Conservation (phyloP, 2,329 filamentous ascomycete species). For the Verruconis gallopava region DNA sequence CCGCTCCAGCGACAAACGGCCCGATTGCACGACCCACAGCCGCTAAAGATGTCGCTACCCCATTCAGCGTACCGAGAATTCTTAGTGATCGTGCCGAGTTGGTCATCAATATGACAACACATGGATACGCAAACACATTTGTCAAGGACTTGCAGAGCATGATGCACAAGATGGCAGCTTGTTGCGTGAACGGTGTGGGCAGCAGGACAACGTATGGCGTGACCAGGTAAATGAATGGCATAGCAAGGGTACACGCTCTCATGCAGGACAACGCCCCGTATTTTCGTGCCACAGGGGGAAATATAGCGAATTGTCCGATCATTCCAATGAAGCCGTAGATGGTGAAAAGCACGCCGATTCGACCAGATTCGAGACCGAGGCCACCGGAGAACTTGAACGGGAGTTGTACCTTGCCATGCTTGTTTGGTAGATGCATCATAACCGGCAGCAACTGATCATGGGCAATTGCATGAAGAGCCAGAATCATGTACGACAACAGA, state of each 20-base stretch:
- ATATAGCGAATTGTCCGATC: conserved; percentile 76
- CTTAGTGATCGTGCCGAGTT: conserved; percentile 5
- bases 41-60: conserved; percentile 7
- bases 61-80: conserved; percentile 10
- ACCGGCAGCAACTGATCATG: conserved; percentile 56
- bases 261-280: conserved; percentile 67
- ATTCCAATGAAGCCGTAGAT: conserved; percentile 69
- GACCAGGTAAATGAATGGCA: conserved; percentile 64
- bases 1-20: conserved; percentile 3
- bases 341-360: conserved; percentile 78
- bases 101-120: conserved; percentile 8
- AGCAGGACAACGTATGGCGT: conserved; percentile 67
- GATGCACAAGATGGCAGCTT: conserved; percentile 43
- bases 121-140: conserved; percentile 9
- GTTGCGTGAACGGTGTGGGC: conserved; percentile 37
- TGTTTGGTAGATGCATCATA: conserved; percentile 64
- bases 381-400: conserved; percentile 77
- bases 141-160: conserved; percentile 31
- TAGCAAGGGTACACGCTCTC: conserved; percentile 50
- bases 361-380: conserved; percentile 58
- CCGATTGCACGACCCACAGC: conserved; percentile 8
- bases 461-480: conserved; percentile 70
- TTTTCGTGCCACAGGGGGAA: conserved; percentile 58
- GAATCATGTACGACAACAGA: conserved; percentile 62
- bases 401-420: conserved; percentile 44